Evolutionary conservation across 768 basidiomycete species (phyloP).

Genomic region (Ramaria sp.): DNA sequence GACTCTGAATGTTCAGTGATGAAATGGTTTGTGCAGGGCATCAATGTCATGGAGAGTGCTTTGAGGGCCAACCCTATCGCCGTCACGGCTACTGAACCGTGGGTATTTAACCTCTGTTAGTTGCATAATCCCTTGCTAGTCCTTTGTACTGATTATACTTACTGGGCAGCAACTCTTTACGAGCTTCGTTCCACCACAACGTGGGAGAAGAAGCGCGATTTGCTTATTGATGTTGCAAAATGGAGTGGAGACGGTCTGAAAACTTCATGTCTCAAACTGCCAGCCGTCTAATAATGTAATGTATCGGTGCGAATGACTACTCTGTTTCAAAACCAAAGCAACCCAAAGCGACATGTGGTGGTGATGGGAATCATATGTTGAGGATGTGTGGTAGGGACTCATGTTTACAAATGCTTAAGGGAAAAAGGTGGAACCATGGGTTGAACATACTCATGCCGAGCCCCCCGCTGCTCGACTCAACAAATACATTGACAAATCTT

Average conservation of each 20-base stretch:
- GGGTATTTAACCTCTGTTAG: conserved; percentile 78
- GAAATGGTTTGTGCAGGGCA: conserved; percentile 35
- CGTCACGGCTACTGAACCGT: conserved; percentile 70
- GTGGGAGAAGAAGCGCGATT: conserved; percentile 63
- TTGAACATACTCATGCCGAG: background rate
- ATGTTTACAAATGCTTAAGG: conserved; percentile 6
- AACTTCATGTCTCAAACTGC: conserved; percentile 56
- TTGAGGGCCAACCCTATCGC: conserved; percentile 55
- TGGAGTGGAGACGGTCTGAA: conserved; percentile 82
- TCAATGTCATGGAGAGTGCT: conserved; percentile 55
- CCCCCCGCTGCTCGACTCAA: conserved; percentile 46
- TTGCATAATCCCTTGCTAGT: conserved; percentile 1
- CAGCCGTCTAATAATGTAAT: background rate
- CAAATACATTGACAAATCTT: conserved; percentile 4
- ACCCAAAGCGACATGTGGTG: background rate
- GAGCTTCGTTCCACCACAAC: conserved; percentile 68
- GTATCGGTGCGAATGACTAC: background rate
- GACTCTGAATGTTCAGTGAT: background rate
- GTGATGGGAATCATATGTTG: background rate
- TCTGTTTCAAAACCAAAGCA: background rate
- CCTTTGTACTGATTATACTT: background rate
- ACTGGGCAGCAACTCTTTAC: conserved; percentile 59
- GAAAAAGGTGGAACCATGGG: background rate
- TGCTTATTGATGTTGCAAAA: conserved; percentile 67
- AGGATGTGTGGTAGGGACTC: background rate